These are phyloP conservation scores for Aspergillus spinulosporus DNA, from an alignment of 2,329 filamentous ascomycete genomes.

Conservation along the genomic window DNA sequence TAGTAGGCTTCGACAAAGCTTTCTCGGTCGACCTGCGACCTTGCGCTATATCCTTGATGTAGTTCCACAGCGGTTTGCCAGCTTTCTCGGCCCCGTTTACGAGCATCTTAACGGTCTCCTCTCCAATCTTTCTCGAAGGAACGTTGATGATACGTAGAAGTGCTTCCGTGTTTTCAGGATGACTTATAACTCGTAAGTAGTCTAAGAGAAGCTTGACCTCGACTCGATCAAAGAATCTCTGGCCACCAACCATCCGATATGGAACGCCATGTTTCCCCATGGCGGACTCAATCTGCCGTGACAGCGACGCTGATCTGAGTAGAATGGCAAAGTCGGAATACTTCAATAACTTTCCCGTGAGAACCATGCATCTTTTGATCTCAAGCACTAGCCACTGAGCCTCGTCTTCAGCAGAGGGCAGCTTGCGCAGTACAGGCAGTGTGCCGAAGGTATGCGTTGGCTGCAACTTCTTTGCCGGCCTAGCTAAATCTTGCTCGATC, in stretches of 20 bases:
- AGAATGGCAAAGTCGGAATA: constrained; percentile 82
- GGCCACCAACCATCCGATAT: constrained; percentile 90
- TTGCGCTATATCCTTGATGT: constrained; percentile 63
- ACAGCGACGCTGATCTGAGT: constrained; percentile 79
- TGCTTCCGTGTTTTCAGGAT: constrained; percentile 85
- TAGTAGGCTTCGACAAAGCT: constrained; percentile 56
- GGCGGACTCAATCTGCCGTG: constrained; percentile 79
- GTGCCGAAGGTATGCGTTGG: constrained; percentile 80
- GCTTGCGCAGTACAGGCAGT: constrained; percentile 73
- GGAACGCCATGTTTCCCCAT: constrained; percentile 78
- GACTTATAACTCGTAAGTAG: constrained; percentile 81
- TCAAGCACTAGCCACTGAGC: constrained; percentile 88
- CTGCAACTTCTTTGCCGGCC: constrained; percentile 76
- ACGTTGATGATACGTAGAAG: constrained; percentile 81
- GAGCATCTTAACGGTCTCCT: constrained; percentile 71
- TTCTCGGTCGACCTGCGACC: constrained; percentile 53
- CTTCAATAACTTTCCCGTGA: constrained; percentile 72
- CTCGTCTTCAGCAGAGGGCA: constrained; percentile 70
- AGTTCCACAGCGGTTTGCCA: constrained; percentile 70
- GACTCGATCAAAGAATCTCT: constrained; percentile 85
- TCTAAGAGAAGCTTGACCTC: constrained; percentile 87
- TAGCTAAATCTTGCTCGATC: constrained; percentile 82
- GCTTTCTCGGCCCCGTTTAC: constrained; percentile 73
- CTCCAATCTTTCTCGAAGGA: constrained; percentile 77
- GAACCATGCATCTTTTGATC: constrained; percentile 66